Conservation (phyloP, 352 stramenopile species). For the Saprolegnia diclina region DNA sequence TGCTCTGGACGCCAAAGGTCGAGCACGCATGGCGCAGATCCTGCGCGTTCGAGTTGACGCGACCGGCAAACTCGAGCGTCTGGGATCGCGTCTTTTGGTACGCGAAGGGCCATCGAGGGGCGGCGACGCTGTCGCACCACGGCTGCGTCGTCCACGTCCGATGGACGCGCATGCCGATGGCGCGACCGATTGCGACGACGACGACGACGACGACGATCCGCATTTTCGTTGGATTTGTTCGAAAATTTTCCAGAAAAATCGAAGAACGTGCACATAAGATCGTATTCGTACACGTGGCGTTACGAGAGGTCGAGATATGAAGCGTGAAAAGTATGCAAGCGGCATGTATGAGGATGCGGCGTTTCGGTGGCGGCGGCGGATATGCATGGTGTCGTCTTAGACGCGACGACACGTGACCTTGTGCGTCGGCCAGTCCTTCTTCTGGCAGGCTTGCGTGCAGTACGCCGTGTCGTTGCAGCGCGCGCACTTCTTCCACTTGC, state of each 20-base stretch:
- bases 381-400: conserved; percentile 4
- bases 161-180: conserved; percentile 57
- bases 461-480: conserved; percentile 27
- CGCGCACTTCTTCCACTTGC: conserved; percentile 28
- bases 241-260: too few relatives aligned
- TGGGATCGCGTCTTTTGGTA: conserved; percentile 83
- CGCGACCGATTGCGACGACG: not conserved
- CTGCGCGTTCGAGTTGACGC: conserved; percentile 83
- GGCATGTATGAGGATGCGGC: not conserved
- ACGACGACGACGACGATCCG: not conserved
- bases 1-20: conserved; percentile 83
- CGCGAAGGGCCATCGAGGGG: conserved; percentile 90
- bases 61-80: conserved; percentile 81
- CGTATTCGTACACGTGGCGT: not conserved
- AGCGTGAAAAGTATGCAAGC: too few relatives aligned
- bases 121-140: conserved; percentile 81
- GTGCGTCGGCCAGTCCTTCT: conserved; percentile 25
- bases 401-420: conserved; percentile 23
- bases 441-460: conserved; percentile 26
- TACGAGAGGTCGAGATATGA: too few relatives aligned
- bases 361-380: too few relatives aligned
- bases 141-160: conserved; percentile 79
- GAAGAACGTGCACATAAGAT: not conserved
- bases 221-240: too few relatives aligned
- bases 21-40: conserved; percentile 90